phyloP scores from a whole-genome alignment of 164 flowering plant genomes.

The Houttuynia cordata region DNA sequence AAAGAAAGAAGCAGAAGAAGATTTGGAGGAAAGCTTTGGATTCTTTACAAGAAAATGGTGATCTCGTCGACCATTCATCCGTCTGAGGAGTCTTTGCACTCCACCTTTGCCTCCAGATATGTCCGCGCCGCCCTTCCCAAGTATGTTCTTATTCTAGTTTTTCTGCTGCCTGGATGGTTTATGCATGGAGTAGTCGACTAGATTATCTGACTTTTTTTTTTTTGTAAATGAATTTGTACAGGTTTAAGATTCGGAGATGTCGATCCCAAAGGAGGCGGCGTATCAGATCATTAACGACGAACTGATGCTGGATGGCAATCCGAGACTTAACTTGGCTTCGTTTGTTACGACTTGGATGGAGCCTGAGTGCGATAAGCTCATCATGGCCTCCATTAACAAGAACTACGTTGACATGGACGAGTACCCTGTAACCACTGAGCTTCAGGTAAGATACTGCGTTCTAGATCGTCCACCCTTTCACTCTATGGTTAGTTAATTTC shows the following conservation, averaged over 20 bases:
- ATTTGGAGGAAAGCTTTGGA: background rate
- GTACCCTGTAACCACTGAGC: constrained; percentile 29
- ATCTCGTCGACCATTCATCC: background rate
- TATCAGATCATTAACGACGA: constrained; percentile 25
- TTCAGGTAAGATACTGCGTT: constrained; percentile 16
- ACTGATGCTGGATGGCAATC: constrained; percentile 25
- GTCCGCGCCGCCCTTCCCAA: constrained; percentile 11
- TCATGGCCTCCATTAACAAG: constrained; percentile 21
- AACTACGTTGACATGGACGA: constrained; percentile 27
- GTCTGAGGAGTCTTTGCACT: constrained; percentile 2
- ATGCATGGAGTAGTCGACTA: too few relatives aligned
- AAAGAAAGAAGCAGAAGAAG: too few relatives aligned
- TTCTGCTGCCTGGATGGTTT: background rate
- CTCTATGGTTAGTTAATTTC: too few relatives aligned
- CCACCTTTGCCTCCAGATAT: constrained; percentile 19
- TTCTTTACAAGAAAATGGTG: background rate
- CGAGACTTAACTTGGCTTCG: constrained; percentile 21
- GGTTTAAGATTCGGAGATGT: constrained; percentile 17
- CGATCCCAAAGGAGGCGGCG: constrained; percentile 20
- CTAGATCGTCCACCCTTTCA: too few relatives aligned
- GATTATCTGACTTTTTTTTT: constrained; percentile 1
- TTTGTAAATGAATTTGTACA: background rate
- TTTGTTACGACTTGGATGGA: constrained; percentile 28
- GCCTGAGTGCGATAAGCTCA: constrained; percentile 24
- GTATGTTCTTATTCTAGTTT: background rate